Base-by-base conservation (phyloP, 1,284 basidiomycete species). In the Cutaneotrichosporon cavernicola region DNA sequence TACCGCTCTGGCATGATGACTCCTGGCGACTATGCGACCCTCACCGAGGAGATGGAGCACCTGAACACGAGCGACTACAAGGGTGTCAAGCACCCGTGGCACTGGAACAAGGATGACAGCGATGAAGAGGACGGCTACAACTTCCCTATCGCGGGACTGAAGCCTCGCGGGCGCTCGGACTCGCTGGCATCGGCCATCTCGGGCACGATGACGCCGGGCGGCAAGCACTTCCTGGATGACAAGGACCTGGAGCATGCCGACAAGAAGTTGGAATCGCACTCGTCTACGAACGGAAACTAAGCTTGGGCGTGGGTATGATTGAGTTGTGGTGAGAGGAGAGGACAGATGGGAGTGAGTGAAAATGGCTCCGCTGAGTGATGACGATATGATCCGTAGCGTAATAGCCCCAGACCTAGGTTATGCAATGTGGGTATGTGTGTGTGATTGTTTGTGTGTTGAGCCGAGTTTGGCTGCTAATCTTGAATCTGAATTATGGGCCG, bases 91-190 rank as follows among this genome's bases (percentile, higher is more conserved):
- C 55, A 56, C 11, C 76, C 73, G 69, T 82, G 81, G 81, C 73
- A 69, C 63, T 78, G 70, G 14, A 80, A 77, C 71, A 78, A 81
- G 67, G 78, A 80, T 16, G 76, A 80, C 65, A 77, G 80, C 11
- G 78, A 81, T 9, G 90, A 91, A 30, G 94, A 95, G 56, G 92
- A 96, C 64, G 92, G 95, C 62, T 91, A 94, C 73, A 87, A 87
- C 50, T 97, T 97, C 82, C 92, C 91, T 5, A 95, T 94, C 89
- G 91, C 91, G 4, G 89, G 92, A 55, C 92, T 93, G 88, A 95
- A 94, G 82, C 75, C 77, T 14, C 89, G 92, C 60, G 91, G 90
- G 56, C 87, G 92, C 63, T 86, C 89, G n/a, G 88, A 89, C 68
- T 91, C 90, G 61, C 72, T 81, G 38, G 79, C 77, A 4, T 82